Evolutionary conservation across 148 eudicot species (phyloP).

Genomic region (Rhododendron kiyosumense): DNA sequence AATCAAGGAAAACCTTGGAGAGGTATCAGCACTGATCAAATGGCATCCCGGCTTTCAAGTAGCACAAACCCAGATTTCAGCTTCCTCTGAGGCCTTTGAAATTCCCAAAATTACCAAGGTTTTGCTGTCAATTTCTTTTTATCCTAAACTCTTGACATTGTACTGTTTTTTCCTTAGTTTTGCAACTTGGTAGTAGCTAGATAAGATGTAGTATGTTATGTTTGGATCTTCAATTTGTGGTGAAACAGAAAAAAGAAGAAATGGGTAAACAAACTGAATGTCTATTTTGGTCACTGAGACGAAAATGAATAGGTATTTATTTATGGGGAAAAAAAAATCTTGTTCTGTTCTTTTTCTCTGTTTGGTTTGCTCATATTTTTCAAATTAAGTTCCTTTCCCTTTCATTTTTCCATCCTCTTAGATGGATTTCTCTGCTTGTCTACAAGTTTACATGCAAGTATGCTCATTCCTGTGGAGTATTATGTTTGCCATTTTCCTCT

Average conservation of each 20-base stretch:
- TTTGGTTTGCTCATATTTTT: neutral
- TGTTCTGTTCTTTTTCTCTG: neutral
- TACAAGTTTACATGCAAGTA: neutral
- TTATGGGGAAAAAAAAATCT: neutral
- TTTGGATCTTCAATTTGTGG: neutral
- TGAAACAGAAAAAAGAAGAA: neutral
- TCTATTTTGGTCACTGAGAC: neutral
- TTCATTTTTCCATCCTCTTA: neutral
- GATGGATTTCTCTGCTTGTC: neutral
- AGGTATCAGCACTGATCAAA: neutral
- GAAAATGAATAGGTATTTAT: neutral
- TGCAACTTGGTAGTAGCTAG: neutral
- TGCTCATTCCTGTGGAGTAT: neutral
- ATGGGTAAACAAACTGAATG: neutral
- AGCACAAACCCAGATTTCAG: neutral
- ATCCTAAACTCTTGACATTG: neutral
- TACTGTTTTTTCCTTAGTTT: neutral
- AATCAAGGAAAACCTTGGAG: neutral
- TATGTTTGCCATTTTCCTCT: neutral
- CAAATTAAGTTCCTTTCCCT: neutral
- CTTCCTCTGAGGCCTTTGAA: neutral
- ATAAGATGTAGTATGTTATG: no score
- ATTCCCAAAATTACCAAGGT: constrained; percentile 10
- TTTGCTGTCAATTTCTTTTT: neutral
- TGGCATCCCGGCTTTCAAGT: neutral